phyloP scores from a whole-genome alignment of 2,329 filamentous ascomycete species.

The Ascosphaera acerosa region DNA sequence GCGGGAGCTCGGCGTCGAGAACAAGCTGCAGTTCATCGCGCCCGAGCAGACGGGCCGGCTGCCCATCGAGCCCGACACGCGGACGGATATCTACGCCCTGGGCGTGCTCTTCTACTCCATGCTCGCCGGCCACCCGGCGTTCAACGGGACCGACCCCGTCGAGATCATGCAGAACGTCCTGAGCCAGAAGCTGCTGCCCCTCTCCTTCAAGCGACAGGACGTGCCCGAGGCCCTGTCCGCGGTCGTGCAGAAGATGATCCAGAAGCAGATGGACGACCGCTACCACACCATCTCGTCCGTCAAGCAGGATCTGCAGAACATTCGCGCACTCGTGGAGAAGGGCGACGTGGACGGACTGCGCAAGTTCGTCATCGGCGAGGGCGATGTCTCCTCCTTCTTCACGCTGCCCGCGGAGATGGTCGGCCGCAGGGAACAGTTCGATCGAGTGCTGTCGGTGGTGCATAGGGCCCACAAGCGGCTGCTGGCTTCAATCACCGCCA shows the following conservation, averaged over 20 bases:
- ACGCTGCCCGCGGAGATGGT: slow-evolving; percentile 61
- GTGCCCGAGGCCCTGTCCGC: slow-evolving; percentile 58
- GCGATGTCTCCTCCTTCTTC: slow-evolving; percentile 80
- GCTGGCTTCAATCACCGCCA: slow-evolving; percentile 9
- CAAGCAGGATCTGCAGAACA: slow-evolving; percentile 50
- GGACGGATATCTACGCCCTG: slow-evolving; percentile 83
- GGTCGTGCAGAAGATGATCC: slow-evolving; percentile 78
- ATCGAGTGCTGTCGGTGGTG: slow-evolving; percentile 46
- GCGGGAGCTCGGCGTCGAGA: slow-evolving; percentile 60
- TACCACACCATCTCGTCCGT: slow-evolving; percentile 78
- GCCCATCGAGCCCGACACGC: slow-evolving; percentile 70
- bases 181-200: slow-evolving; percentile 47
- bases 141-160: slow-evolving; percentile 53
- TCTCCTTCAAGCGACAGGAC: slow-evolving; percentile 55
- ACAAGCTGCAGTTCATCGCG: slow-evolving; percentile 77
- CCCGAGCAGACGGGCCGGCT: slow-evolving; percentile 87
- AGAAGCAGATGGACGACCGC: slow-evolving; percentile 63
- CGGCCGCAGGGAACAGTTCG: slow-evolving; percentile 47
- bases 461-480: slow-evolving; percentile 49
- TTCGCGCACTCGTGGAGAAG: slow-evolving; percentile 48
- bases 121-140: slow-evolving; percentile 54
- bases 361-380: slow-evolving; percentile 52
- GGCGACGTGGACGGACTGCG: slow-evolving; percentile 47
- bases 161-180: slow-evolving; percentile 84
- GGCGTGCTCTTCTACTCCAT: slow-evolving; percentile 77